These are phyloP conservation scores for Penicillium maclennaniae DNA, from an alignment of 495 filamentous ascomycete species.

Conservation along the genomic window DNA sequence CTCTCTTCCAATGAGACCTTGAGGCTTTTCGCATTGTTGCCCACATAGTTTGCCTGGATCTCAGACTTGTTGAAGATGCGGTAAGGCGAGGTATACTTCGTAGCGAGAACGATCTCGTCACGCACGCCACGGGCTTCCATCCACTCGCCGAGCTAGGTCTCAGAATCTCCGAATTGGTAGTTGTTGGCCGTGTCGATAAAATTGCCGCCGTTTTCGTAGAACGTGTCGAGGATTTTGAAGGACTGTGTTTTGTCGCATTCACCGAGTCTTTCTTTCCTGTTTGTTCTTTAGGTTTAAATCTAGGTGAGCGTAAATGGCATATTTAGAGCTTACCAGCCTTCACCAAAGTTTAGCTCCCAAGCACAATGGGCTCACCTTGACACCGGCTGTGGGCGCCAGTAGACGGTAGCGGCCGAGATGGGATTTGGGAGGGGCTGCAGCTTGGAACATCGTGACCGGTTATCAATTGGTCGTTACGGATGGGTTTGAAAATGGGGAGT, in stretches of 20 bases:
- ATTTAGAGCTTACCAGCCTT: slow-evolving; percentile 37
- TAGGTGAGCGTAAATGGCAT: neutral
- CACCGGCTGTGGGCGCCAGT: slow-evolving; percentile 53
- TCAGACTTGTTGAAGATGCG: slow-evolving; percentile 20
- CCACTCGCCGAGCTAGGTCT: slow-evolving; percentile 60
- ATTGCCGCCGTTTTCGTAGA: slow-evolving; percentile 65
- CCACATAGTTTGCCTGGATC: slow-evolving; percentile 51
- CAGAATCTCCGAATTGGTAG: slow-evolving; percentile 68
- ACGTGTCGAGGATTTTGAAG: slow-evolving; percentile 65
- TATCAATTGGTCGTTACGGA: neutral
- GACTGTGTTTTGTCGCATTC: slow-evolving; percentile 56
- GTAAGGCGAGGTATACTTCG: slow-evolving; percentile 59
- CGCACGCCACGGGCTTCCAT: slow-evolving; percentile 11
- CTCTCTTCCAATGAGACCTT: slow-evolving; percentile 48
- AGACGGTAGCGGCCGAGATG: slow-evolving; percentile 55
- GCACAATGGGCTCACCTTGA: slow-evolving; percentile 57
- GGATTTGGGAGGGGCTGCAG: slow-evolving; percentile 14
- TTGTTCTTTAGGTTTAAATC: neutral
- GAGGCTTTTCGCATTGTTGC: slow-evolving; percentile 57
- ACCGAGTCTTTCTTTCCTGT: slow-evolving; percentile 47
- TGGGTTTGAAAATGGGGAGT: neutral
- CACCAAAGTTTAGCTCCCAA: slow-evolving; percentile 60
- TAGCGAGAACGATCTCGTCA: slow-evolving; percentile 47
- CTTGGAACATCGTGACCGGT: neutral
- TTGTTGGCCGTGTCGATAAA: slow-evolving; percentile 74